These are phyloP conservation scores for Coelastrella sp. DNA, from an alignment of 139 green algal genomes.

Conservation along the genomic window DNA sequence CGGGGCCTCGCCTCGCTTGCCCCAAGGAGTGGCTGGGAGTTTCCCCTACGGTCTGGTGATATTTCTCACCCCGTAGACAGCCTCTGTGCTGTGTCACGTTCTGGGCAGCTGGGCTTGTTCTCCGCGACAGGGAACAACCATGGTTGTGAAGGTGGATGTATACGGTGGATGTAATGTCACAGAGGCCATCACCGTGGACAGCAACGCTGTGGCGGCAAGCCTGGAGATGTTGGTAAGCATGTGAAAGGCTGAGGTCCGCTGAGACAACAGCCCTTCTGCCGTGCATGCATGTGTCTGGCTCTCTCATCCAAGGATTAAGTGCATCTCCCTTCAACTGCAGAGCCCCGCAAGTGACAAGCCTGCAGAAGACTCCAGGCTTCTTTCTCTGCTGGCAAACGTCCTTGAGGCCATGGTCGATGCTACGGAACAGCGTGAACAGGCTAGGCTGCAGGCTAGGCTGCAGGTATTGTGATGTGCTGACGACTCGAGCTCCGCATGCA, in stretches of 20 bases:
- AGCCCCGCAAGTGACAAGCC: conserved; percentile 22
- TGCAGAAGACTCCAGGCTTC: conserved; percentile 37
- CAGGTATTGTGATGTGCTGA: background rate
- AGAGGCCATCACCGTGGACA: background rate
- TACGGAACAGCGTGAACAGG: conserved; percentile 42
- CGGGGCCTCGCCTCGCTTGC: conserved; percentile 4
- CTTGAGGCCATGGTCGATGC: conserved; percentile 20
- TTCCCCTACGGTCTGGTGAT: background rate
- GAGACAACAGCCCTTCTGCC: background rate
- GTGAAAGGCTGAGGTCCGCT: background rate
- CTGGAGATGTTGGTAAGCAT: conserved; percentile 22
- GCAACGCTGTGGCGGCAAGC: background rate
- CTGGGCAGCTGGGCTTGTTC: background rate
- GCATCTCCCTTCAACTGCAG: conserved; percentile 4
- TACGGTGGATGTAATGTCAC: background rate
- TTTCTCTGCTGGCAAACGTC: conserved; percentile 37
- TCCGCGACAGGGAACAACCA: background rate
- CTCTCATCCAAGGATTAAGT: too few species aligned
- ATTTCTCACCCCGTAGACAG: background rate
- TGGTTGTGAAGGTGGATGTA: conserved; percentile 30
- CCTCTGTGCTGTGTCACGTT: conserved; percentile 5
- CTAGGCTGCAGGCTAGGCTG: conserved; percentile 9
- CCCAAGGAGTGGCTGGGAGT: background rate
- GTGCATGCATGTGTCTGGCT: background rate
- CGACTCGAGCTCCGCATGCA: background rate